Conservation (phyloP, 331 rosid species). For the Dryas integrifolia region DNA sequence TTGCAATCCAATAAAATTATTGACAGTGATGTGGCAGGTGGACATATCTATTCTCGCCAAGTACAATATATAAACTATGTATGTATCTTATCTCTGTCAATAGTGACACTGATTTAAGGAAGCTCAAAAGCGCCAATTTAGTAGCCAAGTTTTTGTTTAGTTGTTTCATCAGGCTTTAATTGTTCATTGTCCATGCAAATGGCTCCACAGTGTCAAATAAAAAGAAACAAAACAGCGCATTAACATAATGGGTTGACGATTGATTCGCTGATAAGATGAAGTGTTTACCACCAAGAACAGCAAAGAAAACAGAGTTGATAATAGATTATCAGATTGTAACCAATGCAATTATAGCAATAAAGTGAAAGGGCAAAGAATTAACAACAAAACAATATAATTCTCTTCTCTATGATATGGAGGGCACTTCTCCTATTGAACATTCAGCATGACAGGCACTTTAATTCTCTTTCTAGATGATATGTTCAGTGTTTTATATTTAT, state of each 20-base stretch:
- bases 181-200: background rate
- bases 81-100: background rate
- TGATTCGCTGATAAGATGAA: background rate
- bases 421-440: background rate
- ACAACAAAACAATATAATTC: background rate
- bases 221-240: background rate
- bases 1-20: background rate
- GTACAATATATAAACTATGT: background rate
- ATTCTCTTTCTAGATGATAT: background rate
- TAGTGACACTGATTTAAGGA: no score
- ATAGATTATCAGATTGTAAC: background rate
- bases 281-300: background rate
- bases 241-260: background rate
- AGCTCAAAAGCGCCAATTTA: no score
- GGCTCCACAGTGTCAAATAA: background rate
- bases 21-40: conserved; percentile 10
- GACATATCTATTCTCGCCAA: background rate
- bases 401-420: background rate
- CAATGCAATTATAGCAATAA: background rate
- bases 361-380: background rate
- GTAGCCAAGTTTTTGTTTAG: background rate
- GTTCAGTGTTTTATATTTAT: background rate
- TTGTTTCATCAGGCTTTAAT: background rate
- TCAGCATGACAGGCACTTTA: background rate
- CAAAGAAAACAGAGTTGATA: background rate